Evolutionary conservation across 2,329 filamentous ascomycete species (phyloP), one percentile per base, ranked within the genome.

Genomic region (Metarhizium rileyi): DNA sequence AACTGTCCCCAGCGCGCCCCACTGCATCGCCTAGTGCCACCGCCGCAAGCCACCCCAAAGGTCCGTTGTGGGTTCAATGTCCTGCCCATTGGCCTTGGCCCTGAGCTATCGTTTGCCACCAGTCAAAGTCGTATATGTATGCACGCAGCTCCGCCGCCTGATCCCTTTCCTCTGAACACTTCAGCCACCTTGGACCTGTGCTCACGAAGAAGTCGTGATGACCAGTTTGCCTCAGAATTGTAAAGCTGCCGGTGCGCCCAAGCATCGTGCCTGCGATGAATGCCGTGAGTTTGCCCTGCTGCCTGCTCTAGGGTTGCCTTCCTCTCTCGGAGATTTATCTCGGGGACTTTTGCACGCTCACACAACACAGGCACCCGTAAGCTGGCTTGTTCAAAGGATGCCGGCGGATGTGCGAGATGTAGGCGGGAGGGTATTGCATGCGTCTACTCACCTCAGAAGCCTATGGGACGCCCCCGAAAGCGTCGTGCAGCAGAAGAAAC

Each of bases 381-480:
- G 60, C 73, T 84, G 44, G 80, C 80, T 43, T 85, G 81, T 62
- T 76, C 78, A 38, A 84, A 84, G 58, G 78, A 84, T 56, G 61
- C 69, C 2, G 71, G 75, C 47, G 79, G 80, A 50, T 85, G 81
- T 61, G 65, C 70, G 7, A 74, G 81, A 50, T 85, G 81, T 59
- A 70, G 66, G 49, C 71, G 70, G 50, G 81, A 84, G 56, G 71
- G 70, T 50, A 74, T 83, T 40, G 49, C 52, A 40, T 85, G 81
- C 58, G 70, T 78, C 55, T 85, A 84, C 64, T 84, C 80, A 7
- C 68, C 73, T 12, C 81, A 84, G 61, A 84, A 84, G 63, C 78
- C 70, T 38, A 84, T 84, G 81, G 81, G 81, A 4, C 71, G 81
- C 40, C 81, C 81, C 22, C 70, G 80, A 49, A 84, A 84, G 64